These are phyloP conservation scores for Fusarium sp. DNA, from an alignment of 2,329 filamentous ascomycete species.

Conservation along the genomic window DNA sequence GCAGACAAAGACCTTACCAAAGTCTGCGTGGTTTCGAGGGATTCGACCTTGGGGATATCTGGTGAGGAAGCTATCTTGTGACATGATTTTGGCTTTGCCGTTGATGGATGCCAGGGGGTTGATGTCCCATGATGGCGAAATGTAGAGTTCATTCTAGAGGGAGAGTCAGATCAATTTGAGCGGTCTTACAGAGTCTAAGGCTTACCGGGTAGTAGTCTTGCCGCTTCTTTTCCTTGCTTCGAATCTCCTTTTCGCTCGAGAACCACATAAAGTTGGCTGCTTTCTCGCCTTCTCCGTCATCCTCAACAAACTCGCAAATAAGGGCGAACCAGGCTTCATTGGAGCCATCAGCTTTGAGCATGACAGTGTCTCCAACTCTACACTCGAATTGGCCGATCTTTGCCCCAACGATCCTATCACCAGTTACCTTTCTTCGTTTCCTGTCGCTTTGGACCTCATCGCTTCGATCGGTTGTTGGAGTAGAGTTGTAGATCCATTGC, in stretches of 20 bases:
- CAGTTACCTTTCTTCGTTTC: slow-evolving; percentile 54
- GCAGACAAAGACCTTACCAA: slow-evolving; percentile 90
- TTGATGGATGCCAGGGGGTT: slow-evolving; percentile 92
- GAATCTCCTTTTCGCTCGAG: slow-evolving; percentile 88
- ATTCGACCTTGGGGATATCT: slow-evolving; percentile 81
- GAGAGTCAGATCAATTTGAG: slow-evolving; percentile 12
- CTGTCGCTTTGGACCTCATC: slow-evolving; percentile 51
- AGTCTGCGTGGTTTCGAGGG: slow-evolving; percentile 78
- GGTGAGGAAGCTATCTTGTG: slow-evolving; percentile 74
- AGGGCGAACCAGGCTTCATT: slow-evolving; percentile 95
- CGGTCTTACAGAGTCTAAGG: slow-evolving; percentile 28
- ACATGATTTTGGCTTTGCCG: slow-evolving; percentile 86
- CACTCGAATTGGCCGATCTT: slow-evolving; percentile 86
- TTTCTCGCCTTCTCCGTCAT: slow-evolving; percentile 75
- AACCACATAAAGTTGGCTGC: slow-evolving; percentile 96
- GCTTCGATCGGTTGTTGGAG: slow-evolving; percentile 49
- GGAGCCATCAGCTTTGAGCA: slow-evolving; percentile 87
- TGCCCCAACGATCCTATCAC: slow-evolving; percentile 78
- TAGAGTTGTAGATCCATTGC: slow-evolving; percentile 79
- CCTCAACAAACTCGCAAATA: slow-evolving; percentile 83
- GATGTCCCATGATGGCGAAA: slow-evolving; percentile 87
- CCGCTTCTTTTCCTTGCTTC: slow-evolving; percentile 84
- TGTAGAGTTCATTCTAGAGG: slow-evolving; percentile 86
- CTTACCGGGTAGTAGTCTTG: slow-evolving; percentile 78
- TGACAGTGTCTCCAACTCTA: slow-evolving; percentile 82